Evolutionary conservation across 1,284 basidiomycete species (phyloP).

Genomic region (Mycosarcoma mackinlayi): DNA sequence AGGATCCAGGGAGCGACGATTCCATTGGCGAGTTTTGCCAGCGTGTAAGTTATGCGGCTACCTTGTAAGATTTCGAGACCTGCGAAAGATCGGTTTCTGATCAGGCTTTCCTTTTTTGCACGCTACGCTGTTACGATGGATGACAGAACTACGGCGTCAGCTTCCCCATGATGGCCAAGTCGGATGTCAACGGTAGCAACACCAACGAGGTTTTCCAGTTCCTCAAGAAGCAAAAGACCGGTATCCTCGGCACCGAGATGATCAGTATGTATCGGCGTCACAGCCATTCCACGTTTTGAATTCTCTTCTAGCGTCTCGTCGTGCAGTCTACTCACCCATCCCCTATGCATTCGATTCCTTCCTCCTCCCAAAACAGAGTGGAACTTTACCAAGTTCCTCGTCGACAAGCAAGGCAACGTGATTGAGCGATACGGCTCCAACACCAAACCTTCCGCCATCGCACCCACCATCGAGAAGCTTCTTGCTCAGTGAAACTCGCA

Average conservation of each 20-base stretch:
- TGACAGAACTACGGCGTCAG: constrained; percentile 66
- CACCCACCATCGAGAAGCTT: constrained; percentile 75
- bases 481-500: constrained; percentile 33
- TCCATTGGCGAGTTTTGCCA: constrained; percentile 62
- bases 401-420: constrained; percentile 75
- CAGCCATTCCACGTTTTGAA: too few species aligned
- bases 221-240: constrained; percentile 82
- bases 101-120: neutral
- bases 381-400: constrained; percentile 71
- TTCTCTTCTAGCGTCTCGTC: neutral
- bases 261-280: constrained; percentile 71
- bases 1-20: constrained; percentile 65
- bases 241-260: constrained; percentile 77
- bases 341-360: too few species aligned
- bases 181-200: constrained; percentile 84
- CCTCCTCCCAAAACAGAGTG: constrained; percentile 67
- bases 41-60: constrained; percentile 56
- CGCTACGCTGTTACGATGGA: too few species aligned
- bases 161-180: constrained; percentile 69
- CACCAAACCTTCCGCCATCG: constrained; percentile 78
- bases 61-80: too few species aligned
- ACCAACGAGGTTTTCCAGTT: constrained; percentile 84
- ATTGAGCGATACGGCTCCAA: constrained; percentile 82
- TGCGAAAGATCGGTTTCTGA: neutral
- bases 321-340: too few species aligned